Evolutionary conservation across 768 basidiomycete species (phyloP).

Genomic region (Boletus pseudo-olivaceus): DNA sequence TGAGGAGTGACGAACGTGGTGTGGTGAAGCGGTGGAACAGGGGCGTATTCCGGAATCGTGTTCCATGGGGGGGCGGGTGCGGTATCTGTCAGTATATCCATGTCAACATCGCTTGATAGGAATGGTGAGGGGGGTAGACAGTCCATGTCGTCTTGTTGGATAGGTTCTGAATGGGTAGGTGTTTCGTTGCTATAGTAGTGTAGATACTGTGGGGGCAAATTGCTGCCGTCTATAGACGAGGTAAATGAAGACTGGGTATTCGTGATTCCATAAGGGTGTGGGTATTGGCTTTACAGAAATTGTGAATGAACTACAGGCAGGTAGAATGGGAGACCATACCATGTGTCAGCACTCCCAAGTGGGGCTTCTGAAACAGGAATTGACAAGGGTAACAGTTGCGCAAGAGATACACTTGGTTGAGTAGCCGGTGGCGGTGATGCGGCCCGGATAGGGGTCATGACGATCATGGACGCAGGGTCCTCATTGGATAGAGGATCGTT

Average conservation of each 20-base stretch:
- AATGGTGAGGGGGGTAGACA: slow-evolving; percentile 7
- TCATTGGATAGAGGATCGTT: not conserved
- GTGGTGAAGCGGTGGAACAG: not conserved
- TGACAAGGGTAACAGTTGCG: not conserved
- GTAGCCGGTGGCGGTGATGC: not conserved
- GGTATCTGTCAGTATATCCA: slow-evolving; percentile 7
- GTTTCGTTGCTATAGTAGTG: not conserved
- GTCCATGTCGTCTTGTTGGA: slow-evolving; percentile 11
- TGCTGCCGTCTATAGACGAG: not conserved
- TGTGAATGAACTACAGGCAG: not conserved
- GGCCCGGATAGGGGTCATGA: not conserved
- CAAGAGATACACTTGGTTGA: not conserved
- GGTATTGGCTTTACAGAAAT: not conserved
- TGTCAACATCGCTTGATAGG: slow-evolving; percentile 8
- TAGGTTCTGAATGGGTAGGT: not conserved
- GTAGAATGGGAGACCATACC: not conserved
- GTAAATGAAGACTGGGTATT: not conserved
- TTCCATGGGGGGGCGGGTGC: slow-evolving; percentile 1
- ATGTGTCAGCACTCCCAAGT: not conserved
- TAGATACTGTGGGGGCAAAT: not conserved
- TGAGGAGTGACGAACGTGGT: not conserved
- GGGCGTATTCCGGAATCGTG: not conserved
- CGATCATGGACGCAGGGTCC: not conserved
- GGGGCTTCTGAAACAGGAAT: not conserved
- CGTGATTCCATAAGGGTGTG: not conserved